phyloP scores from a whole-genome alignment of 208 protist species.

The Trichomonas tenax region DNA sequence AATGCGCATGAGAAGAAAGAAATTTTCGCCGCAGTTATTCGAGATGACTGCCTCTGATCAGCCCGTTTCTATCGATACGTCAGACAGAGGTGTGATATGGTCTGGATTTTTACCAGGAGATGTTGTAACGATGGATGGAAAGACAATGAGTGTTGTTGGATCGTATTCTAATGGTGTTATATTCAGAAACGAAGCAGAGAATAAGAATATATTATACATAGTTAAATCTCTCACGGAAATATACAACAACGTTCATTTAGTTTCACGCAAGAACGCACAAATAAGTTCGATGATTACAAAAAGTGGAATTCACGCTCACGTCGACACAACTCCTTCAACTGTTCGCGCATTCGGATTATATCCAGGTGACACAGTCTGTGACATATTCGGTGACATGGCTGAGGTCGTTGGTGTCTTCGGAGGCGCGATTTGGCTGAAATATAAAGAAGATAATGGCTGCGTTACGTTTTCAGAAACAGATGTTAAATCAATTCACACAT shows the following conservation, averaged over 20 bases:
- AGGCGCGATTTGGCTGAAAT: background rate
- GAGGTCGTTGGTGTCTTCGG: background rate
- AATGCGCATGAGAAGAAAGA: background rate
- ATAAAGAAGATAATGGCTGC: background rate
- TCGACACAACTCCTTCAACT: background rate
- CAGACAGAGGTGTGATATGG: background rate
- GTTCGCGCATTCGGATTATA: background rate
- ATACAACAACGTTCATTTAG: background rate
- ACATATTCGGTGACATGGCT: background rate
- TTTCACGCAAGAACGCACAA: background rate
- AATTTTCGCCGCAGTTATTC: background rate
- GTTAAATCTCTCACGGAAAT: background rate
- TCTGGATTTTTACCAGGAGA: background rate
- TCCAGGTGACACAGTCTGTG: background rate
- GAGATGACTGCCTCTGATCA: background rate
- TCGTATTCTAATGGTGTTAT: background rate
- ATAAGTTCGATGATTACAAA: background rate
- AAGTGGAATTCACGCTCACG: background rate
- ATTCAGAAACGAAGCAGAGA: background rate
- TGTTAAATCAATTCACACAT: background rate
- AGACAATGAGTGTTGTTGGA: background rate
- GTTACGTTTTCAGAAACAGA: background rate
- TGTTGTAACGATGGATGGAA: background rate
- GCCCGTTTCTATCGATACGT: background rate
- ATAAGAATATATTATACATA: background rate